Evolutionary conservation across 129 eudicot genomes (phyloP).

Genomic region (Kitagawia praeruptora): DNA sequence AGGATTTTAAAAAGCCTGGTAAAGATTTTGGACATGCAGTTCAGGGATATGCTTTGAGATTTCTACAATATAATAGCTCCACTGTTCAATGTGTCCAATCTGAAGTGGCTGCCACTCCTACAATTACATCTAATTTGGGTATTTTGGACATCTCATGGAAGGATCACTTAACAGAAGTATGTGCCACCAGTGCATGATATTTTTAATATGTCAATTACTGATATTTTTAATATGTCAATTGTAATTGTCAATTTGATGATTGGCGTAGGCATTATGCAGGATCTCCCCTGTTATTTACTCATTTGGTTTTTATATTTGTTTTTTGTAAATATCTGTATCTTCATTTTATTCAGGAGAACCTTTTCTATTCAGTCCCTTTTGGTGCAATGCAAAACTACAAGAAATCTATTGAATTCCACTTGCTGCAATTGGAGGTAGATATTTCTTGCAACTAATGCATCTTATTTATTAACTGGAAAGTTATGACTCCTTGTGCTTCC

Average conservation of each 20-base stretch:
- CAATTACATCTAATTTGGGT: slow-evolving; percentile 38
- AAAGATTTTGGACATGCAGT: slow-evolving; percentile 35
- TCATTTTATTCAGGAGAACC: slow-evolving; percentile 52
- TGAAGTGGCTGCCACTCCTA: slow-evolving; percentile 47
- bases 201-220: slow-evolving; percentile 11
- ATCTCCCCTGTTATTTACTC: not conserved
- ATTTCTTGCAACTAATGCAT: not conserved
- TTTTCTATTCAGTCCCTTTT: slow-evolving; percentile 67
- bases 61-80: slow-evolving; percentile 47
- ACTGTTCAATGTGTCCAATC: slow-evolving; percentile 21
- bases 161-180: slow-evolving; percentile 72
- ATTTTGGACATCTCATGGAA: slow-evolving; percentile 57
- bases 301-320: not conserved
- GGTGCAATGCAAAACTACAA: slow-evolving; percentile 77
- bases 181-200: slow-evolving; percentile 14
- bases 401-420: slow-evolving; percentile 60
- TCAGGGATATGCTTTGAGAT: slow-evolving; percentile 68
- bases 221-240: slow-evolving; percentile 12
- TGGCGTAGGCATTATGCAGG: slow-evolving; percentile 7
- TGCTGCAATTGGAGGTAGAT: slow-evolving; percentile 50
- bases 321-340: not conserved
- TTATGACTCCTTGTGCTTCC: not conserved
- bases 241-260: slow-evolving; percentile 4
- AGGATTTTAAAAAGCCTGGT: slow-evolving; percentile 26
- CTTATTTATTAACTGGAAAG: not conserved